Evolutionary conservation across 208 protist species (phyloP).

Genomic region (Trichomonas tenax): DNA sequence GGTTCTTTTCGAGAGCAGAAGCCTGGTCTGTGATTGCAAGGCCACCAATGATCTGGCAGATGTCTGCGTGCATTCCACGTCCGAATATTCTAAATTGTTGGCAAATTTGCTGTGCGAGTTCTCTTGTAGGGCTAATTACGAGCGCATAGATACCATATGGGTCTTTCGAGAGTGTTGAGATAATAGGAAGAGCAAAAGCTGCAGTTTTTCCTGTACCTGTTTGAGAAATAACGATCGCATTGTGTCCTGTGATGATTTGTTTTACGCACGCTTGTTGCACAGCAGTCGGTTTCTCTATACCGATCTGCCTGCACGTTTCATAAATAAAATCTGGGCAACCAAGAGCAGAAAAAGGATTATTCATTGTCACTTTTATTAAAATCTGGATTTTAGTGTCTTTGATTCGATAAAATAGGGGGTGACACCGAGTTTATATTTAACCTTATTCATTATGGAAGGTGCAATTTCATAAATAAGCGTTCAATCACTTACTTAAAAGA

Average conservation of each 20-base stretch:
- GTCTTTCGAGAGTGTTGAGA: conserved; percentile 73
- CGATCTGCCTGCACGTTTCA: neutral
- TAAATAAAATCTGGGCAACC: neutral
- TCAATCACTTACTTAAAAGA: too few species aligned
- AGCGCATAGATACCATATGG: conserved; percentile 85
- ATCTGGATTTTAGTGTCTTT: neutral
- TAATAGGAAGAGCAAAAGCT: conserved; percentile 86
- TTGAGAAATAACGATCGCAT: conserved; percentile 71
- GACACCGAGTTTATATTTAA: too few species aligned
- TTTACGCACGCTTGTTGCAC: neutral
- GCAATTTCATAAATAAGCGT: too few species aligned
- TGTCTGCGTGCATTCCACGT: conserved; percentile 12
- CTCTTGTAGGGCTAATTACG: conserved; percentile 75
- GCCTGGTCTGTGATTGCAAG: conserved; percentile 44
- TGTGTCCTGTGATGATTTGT: conserved; percentile 42
- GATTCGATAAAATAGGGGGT: too few species aligned
- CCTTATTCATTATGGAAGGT: too few species aligned
- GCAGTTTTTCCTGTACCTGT: conserved; percentile 94
- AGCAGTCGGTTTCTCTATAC: neutral
- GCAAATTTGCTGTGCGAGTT: conserved; percentile 34
- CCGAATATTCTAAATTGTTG: conserved; percentile 42
- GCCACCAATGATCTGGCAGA: conserved; percentile 23
- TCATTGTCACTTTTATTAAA: neutral
- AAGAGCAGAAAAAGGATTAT: neutral
- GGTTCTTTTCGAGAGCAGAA: conserved; percentile 33